Evolutionary conservation across 495 filamentous ascomycete species (phyloP).

Genomic region (Xylaria castorea): DNA sequence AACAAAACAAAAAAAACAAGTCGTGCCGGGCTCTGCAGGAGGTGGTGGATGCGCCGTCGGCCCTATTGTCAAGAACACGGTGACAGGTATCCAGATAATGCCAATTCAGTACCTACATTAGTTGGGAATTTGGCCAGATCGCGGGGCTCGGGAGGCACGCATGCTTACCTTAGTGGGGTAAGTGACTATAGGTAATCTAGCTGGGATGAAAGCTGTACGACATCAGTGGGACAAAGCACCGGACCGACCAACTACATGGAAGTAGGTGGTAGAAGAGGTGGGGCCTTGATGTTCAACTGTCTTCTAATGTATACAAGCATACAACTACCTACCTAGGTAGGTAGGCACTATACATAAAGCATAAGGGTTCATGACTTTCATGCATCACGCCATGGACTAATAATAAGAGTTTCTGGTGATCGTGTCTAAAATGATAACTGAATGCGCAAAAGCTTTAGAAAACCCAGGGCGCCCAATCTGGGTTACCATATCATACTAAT

Average conservation of each 20-base stretch:
- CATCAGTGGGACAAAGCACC: neutral
- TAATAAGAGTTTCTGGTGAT: neutral
- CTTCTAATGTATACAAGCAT: neutral
- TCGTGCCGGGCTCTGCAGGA: neutral
- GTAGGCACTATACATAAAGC: too few relatives aligned
- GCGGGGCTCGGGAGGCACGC: neutral
- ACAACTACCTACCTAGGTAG: neutral
- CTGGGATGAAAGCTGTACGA: slow-evolving; percentile 7
- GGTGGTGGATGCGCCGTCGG: neutral
- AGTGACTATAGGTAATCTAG: neutral
- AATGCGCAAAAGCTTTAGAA: neutral
- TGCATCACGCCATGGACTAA: neutral
- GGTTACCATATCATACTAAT: slow-evolving; percentile 31
- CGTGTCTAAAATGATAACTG: neutral
- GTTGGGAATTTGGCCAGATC: slow-evolving; percentile 12
- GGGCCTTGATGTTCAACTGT: too few relatives aligned
- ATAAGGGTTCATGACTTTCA: neutral
- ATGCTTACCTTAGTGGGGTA: slow-evolving; percentile 4
- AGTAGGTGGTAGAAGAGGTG: neutral
- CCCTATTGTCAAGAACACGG: neutral
- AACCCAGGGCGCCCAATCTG: neutral
- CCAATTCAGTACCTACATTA: neutral
- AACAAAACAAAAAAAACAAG: neutral
- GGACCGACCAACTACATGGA: neutral
- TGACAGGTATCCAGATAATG: neutral